phyloP scores from a whole-genome alignment of 768 basidiomycete species.

The Baorangia bicolor region DNA sequence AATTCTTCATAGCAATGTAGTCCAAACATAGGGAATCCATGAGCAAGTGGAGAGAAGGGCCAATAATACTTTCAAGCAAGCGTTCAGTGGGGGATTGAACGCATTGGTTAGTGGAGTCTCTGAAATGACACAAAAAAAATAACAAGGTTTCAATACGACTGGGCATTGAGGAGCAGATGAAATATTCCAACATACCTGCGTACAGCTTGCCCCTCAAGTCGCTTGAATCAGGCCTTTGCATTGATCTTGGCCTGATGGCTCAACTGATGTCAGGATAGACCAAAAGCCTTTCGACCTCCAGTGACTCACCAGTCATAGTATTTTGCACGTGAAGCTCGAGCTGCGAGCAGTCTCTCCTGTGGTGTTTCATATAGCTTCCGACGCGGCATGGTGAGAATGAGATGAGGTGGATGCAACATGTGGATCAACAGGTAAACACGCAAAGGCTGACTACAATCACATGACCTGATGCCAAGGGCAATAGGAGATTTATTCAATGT shows the following conservation, averaged over 20 bases:
- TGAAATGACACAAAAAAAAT: too few relatives aligned
- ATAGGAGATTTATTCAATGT: too few relatives aligned
- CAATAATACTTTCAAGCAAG: neutral
- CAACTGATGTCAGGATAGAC: neutral
- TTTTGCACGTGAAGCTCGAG: neutral
- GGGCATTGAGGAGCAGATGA: too few relatives aligned
- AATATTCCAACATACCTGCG: neutral
- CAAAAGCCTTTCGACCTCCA: neutral
- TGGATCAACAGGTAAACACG: too few relatives aligned
- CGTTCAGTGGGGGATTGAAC: neutral
- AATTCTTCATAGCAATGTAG: neutral
- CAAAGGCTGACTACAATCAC: too few relatives aligned
- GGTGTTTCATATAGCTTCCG: too few relatives aligned
- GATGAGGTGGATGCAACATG: too few relatives aligned
- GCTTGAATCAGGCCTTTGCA: neutral
- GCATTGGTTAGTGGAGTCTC: neutral
- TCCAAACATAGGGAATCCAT: neutral
- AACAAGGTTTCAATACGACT: neutral
- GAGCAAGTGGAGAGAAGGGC: neutral
- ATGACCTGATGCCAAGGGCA: too few relatives aligned
- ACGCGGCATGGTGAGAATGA: too few relatives aligned
- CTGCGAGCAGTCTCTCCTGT: neutral
- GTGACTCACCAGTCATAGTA: neutral
- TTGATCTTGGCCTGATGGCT: neutral
- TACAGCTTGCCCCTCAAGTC: neutral